Evolutionary conservation across 257 asterid genomes (phyloP).

Genomic region (Scutellaria barbata): DNA sequence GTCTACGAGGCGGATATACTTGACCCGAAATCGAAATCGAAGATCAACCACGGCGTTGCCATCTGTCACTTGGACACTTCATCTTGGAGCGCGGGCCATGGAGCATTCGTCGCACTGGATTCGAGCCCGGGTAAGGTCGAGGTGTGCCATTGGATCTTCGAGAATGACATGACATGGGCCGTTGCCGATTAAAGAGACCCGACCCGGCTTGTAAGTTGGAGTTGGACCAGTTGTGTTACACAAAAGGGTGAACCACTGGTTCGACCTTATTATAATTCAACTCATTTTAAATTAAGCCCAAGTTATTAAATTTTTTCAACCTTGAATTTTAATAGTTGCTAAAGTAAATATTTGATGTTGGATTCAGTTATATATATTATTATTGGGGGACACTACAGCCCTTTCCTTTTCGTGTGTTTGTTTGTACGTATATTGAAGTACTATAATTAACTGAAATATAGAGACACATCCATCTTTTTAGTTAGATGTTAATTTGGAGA

Average conservation of each 20-base stretch:
- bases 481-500: no score
- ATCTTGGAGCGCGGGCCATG: constrained; percentile 80
- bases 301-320: constrained; percentile 27
- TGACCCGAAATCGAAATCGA: constrained; percentile 57
- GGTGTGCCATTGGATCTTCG: constrained; percentile 94
- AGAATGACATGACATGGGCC: constrained; percentile 89
- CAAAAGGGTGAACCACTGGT: constrained; percentile 57
- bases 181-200: constrained; percentile 44
- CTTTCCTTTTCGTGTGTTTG: background rate
- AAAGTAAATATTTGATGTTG: constrained; percentile 22
- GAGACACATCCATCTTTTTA: no score
- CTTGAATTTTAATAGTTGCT: constrained; percentile 35
- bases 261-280: constrained; percentile 48
- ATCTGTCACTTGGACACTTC: constrained; percentile 87
- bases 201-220: constrained; percentile 4
- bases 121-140: constrained; percentile 83
- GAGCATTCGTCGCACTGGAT: constrained; percentile 79
- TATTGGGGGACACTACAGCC: background rate
- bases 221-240: constrained; percentile 59
- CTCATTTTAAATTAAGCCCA: constrained; percentile 37
- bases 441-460: background rate
- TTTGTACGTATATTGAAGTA: constrained; percentile 13
- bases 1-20: constrained; percentile 82
- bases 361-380: constrained; percentile 17
- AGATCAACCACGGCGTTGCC: constrained; percentile 80